phyloP scores from a whole-genome alignment of 371 early-diverging fungal species.

The Funneliformis caledonium region DNA sequence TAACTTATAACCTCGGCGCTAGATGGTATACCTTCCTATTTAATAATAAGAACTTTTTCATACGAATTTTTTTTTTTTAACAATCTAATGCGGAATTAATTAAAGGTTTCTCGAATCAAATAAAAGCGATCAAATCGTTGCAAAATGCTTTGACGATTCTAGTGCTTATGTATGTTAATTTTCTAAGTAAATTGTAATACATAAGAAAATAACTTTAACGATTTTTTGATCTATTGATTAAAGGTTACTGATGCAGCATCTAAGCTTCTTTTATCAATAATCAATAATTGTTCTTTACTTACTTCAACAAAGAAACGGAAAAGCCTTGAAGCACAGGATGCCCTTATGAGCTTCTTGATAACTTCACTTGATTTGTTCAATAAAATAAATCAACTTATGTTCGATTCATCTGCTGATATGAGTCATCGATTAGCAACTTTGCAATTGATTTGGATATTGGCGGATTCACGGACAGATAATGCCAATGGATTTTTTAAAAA shows the following conservation, averaged over 20 bases:
- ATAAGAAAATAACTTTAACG: background rate
- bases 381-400: background rate
- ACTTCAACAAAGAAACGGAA: background rate
- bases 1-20: slow-evolving; percentile 46
- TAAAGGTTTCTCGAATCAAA: slow-evolving; percentile 25
- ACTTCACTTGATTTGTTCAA: slow-evolving; percentile 30
- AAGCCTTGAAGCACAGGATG: background rate
- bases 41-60: no score
- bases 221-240: background rate
- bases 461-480: slow-evolving; percentile 20
- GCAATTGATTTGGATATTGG: slow-evolving; percentile 10
- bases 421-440: slow-evolving; percentile 8
- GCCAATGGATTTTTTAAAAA: background rate
- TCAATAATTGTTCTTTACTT: slow-evolving; percentile 12
- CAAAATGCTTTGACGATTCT: slow-evolving; percentile 14
- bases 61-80: no score
- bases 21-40: no score
- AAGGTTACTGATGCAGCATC: slow-evolving; percentile 15
- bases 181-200: background rate
- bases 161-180: slow-evolving; percentile 26
- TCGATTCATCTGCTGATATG: background rate
- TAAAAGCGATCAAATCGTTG: slow-evolving; percentile 23
- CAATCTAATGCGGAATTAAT: background rate
- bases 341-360: slow-evolving; percentile 2
- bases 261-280: slow-evolving; percentile 23